Percentiles rank a stretch among this genome's conserved stretches.
Conservation (phyloP, 768 basidiomycete species). For the Boletellus emodensis region DNA sequence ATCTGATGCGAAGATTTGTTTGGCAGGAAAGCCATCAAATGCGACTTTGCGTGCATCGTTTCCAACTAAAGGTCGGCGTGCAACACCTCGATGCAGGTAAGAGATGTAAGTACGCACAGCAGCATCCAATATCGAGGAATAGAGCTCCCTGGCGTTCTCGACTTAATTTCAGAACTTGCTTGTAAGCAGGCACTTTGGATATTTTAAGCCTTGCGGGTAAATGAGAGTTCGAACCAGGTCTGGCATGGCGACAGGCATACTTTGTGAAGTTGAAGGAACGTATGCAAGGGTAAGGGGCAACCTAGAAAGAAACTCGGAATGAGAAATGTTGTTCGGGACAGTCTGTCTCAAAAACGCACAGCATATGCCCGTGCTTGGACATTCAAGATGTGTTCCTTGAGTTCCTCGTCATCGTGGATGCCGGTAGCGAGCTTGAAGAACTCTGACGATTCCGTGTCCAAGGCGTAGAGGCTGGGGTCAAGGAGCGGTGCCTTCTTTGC, state of each 20-base stretch:
- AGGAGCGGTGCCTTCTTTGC: not conserved
- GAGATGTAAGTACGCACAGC: constrained; percentile 28
- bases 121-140: constrained; percentile 45
- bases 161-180: constrained; percentile 33
- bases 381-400: constrained; percentile 31
- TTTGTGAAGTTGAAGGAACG: constrained; percentile 14
- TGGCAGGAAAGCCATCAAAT: constrained; percentile 39
- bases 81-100: not conserved
- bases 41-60: constrained; percentile 39
- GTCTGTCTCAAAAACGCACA: constrained; percentile 14
- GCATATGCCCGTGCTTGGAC: constrained; percentile 34
- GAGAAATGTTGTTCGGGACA: not conserved
- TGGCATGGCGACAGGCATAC: constrained; percentile 2
- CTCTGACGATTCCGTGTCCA: constrained; percentile 6
- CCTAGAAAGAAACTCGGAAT: constrained; percentile 7
- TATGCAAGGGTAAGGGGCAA: constrained; percentile 24
- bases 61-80: constrained; percentile 31
- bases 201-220: constrained; percentile 18
- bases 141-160: constrained; percentile 34
- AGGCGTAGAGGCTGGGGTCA: constrained; percentile 15
- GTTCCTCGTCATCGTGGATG: constrained; percentile 26
- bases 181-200: constrained; percentile 18
- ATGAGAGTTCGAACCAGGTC: not conserved
- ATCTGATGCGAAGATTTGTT: constrained; percentile 38
- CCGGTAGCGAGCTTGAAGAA: constrained; percentile 31